Percentiles rank a stretch among this genome's conserved stretches.
Conservation (phyloP, 2,329 filamentous ascomycete species). For the Xylaria sp. region DNA sequence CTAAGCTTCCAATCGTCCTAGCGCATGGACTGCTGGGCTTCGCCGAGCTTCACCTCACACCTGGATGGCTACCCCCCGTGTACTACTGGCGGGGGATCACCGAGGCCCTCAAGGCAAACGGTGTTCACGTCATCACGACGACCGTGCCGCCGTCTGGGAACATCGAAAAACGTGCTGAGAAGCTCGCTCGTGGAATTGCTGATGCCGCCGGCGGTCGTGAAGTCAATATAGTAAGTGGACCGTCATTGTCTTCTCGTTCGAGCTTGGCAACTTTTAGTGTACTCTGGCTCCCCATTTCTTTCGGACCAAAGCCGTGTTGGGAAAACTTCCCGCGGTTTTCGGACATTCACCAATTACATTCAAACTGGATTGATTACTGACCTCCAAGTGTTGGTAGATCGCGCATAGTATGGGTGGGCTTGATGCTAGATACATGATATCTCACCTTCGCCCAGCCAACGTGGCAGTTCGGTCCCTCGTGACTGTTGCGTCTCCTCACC, state of each 20-base stretch:
- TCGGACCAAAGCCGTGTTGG: not conserved
- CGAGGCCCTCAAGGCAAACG: slow-evolving; percentile 65
- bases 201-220: slow-evolving; percentile 59
- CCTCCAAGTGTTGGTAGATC: slow-evolving; percentile 51
- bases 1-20: slow-evolving; percentile 71
- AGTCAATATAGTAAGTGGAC: slow-evolving; percentile 71
- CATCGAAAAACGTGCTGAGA: slow-evolving; percentile 69
- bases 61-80: slow-evolving; percentile 63
- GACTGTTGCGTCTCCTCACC: slow-evolving; percentile 67
- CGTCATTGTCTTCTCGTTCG: not conserved
- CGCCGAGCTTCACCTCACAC: slow-evolving; percentile 64
- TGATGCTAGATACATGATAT: slow-evolving; percentile 74
- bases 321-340: not conserved
- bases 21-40: slow-evolving; percentile 75
- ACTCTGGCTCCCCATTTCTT: not conserved
- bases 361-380: not conserved
- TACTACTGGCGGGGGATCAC: slow-evolving; percentile 75
- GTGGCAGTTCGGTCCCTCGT: slow-evolving; percentile 63
- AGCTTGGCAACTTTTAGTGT: not conserved
- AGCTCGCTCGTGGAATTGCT: slow-evolving; percentile 66
- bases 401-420: slow-evolving; percentile 76
- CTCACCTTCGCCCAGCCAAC: slow-evolving; percentile 60
- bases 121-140: slow-evolving; percentile 68
- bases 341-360: not conserved
- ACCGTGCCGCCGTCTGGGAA: slow-evolving; percentile 70